A percentile compares a stretch with the other conserved stretches of the same genome.
phyloP scores from a whole-genome alignment of 2,329 filamentous ascomycete genomes.

The Fusarium hostae region DNA sequence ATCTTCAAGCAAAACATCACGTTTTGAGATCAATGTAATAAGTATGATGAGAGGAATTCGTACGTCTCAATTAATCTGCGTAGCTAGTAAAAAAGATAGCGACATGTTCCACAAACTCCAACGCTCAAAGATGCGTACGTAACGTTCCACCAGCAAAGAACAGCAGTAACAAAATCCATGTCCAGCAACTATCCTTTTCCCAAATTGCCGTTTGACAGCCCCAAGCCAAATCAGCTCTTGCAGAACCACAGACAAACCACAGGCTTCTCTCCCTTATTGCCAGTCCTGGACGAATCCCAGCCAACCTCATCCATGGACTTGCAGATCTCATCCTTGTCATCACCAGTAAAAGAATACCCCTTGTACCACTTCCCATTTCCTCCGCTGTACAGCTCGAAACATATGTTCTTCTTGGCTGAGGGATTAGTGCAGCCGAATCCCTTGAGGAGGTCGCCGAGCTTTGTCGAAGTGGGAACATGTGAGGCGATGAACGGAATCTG shows the following conservation, averaged over 20 bases:
- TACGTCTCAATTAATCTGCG: neutral
- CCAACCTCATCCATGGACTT: conserved; percentile 66
- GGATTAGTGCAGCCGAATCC: conserved; percentile 68
- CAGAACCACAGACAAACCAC: conserved; percentile 71
- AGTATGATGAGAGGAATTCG: fast-evolving
- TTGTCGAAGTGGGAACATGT: conserved; percentile 64
- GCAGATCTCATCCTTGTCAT: conserved; percentile 59
- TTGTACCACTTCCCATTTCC: conserved; percentile 69
- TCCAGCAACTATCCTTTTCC: neutral
- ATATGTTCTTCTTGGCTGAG: conserved; percentile 62
- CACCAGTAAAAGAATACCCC: conserved; percentile 63
- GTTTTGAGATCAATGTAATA: neutral
- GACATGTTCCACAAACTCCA: conserved; percentile 1
- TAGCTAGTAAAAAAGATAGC: neutral
- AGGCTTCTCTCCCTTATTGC: conserved; percentile 59
- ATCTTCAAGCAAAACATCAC: too few species aligned
- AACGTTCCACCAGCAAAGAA: neutral
- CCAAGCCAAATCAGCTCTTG: conserved; percentile 54
- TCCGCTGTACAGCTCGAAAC: conserved; percentile 66
- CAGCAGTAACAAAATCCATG: neutral
- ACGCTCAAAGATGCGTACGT: neutral
- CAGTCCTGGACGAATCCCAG: conserved; percentile 65
- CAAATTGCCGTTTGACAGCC: fast-evolving
- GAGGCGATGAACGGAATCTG: conserved; percentile 60
- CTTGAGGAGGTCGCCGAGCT: conserved; percentile 66